Evolutionary conservation across 805 yeast genomes (phyloP), one percentile per base, ranked within the genome.

Genomic region (Candida caryicola): DNA sequence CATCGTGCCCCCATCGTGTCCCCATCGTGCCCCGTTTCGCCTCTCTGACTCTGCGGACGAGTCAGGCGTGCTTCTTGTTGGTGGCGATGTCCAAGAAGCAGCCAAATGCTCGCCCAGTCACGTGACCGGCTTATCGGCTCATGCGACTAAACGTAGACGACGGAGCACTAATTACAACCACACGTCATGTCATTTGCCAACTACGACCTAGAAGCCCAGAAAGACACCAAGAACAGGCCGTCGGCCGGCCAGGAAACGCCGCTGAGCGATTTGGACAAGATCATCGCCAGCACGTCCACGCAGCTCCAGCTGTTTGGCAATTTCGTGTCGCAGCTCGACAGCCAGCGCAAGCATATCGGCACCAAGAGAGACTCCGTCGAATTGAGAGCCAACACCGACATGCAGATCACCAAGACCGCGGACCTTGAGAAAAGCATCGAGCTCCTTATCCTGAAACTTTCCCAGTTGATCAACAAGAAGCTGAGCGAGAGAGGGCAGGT

Each of bases 131-230:
- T n/a, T n/a, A n/a, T n/a, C n/a, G n/a, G n/a, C n/a, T n/a, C n/a
- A n/a, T n/a, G n/a, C n/a, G n/a, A n/a, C n/a, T n/a, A n/a, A n/a
- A n/a, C n/a, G n/a, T n/a, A n/a, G n/a, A n/a, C n/a, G n/a, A n/a
- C n/a, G n/a, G n/a, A n/a, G n/a, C n/a, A n/a, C n/a, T n/a, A n/a
- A n/a, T n/a, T 30, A 18, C 9, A 17, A 6, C n/a, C n/a, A n/a
- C n/a, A n/a, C n/a, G n/a, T n/a, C n/a, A 76, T 76, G 81, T 76
- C 81, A 10, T 76, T 76, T 62, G 80, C 80, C 29, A 72, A 73
- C 39, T 63, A 60, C 43, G 79, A 75, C 50, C 36, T 68, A 9
- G 80, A 76, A 50, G 74, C 80, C 1, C 79, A 76, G 45, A 62
- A 49, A 28, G 45, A 52, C 4, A n/a, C 36, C 31, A 38, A 43